Base-by-base conservation (phyloP, 345 rosid species). In the Psidium friedrichsthalianum region DNA sequence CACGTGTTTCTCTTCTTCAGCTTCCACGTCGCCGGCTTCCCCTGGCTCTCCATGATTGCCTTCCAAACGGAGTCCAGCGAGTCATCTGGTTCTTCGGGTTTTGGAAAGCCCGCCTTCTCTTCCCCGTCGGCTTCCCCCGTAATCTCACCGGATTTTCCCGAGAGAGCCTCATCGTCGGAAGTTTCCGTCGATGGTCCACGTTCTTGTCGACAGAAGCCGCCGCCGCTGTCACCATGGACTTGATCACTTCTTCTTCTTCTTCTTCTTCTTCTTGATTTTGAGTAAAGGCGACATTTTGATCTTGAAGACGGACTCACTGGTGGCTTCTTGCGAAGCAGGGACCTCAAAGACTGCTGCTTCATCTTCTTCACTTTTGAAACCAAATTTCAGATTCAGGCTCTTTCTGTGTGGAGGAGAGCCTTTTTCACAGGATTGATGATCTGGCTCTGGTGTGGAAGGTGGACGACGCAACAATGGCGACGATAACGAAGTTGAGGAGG, bases 41-140 rank as follows among this genome's bases (percentile, higher is more conserved):
- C 88, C 80, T 88, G 59, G 36, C 87, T 90, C 64, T 91, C 93
- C 87, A 86, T 92, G 15, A 93, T 92, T 85, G 84, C 40, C 74
- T 74, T 91, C 94, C 95, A 93, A 6, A 92, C 83, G 9, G 88
- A 89, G 74, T 93, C 95, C 64, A 92, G 47, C 21, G 90, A 80
- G 47, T 82, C 85, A 16, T 56, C 85, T n/a, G 51, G 83, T 53
- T 86, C 85, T 8, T 86, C 83, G 42, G 49, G 55, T 29, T 44
- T 47, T n/a, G 24, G 11, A 15, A 55, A 44, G 21, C n/a, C 89
- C n/a, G 59, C 84, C 61, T 85, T 86, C 85, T 51, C 56, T 29
- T 85, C 89, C 22, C 42, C 85, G 20, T 49, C 74, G 15, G 81
- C 85, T 53, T 53, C 81, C 18, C 57, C 25, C 29, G 78, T 27